phyloP scores from a whole-genome alignment of 2,329 filamentous ascomycete genomes.

The Fusarium compactum region DNA sequence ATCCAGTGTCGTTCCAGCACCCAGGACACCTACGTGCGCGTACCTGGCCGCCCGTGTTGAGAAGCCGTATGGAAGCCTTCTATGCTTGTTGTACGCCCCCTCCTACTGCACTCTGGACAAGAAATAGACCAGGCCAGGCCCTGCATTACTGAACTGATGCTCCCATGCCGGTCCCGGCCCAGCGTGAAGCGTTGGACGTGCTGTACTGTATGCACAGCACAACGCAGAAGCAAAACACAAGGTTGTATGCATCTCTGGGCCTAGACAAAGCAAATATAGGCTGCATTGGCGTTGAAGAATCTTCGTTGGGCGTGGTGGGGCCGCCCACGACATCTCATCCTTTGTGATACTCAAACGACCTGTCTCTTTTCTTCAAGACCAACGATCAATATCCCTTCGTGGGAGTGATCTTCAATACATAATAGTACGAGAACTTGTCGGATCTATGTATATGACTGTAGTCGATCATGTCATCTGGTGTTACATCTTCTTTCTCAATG shows the following conservation, averaged over 20 bases:
- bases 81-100: conserved; percentile 23
- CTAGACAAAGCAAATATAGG: conserved; percentile 7
- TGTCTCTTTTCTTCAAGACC: not conserved
- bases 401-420: not conserved
- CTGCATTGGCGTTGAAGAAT: conserved; percentile 13
- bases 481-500: conserved; percentile 26
- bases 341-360: not conserved
- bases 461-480: conserved; percentile 2
- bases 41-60: conserved; percentile 8
- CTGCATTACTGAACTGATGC: conserved; percentile 22
- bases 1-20: conserved; percentile 1
- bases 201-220: conserved; percentile 10
- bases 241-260: not conserved
- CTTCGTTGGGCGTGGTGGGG: conserved; percentile 15
- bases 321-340: not conserved
- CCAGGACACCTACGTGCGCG: not conserved
- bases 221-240: conserved; percentile 13
- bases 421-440: not conserved
- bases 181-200: not conserved
- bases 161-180: conserved; percentile 35
- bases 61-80: conserved; percentile 23
- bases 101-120: conserved; percentile 13
- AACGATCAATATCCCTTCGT: not conserved
- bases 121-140: conserved; percentile 36
- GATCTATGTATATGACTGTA: not conserved